Percentiles rank a stretch among this genome's conserved stretches.
These are phyloP conservation scores for Boletellus deceptivus DNA, from an alignment of 1,284 basidiomycete species.

Conservation along the genomic window DNA sequence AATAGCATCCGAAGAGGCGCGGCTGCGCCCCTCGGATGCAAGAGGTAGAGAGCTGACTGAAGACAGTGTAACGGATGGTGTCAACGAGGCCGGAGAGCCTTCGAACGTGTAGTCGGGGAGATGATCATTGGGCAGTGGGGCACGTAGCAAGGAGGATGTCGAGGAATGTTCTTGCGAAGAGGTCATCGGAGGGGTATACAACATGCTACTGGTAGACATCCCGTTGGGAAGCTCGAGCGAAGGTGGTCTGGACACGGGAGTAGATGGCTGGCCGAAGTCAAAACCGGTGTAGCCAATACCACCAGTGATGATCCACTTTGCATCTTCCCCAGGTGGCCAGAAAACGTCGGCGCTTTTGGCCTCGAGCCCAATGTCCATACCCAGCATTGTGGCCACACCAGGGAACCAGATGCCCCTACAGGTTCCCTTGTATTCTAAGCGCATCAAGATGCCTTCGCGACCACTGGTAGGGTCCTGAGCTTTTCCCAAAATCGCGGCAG, in stretches of 20 bases:
- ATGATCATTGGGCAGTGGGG: slow-evolving; percentile 61
- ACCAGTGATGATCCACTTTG: slow-evolving; percentile 61
- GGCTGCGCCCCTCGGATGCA: slow-evolving; percentile 36
- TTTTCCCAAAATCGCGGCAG: slow-evolving; percentile 55
- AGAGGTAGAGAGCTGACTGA: slow-evolving; percentile 55
- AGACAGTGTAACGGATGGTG: slow-evolving; percentile 51
- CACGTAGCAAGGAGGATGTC: slow-evolving; percentile 63
- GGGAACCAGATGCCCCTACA: slow-evolving; percentile 77
- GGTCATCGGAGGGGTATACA: slow-evolving; percentile 28
- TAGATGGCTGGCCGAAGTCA: slow-evolving; percentile 44
- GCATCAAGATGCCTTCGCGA: slow-evolving; percentile 64
- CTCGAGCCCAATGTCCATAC: slow-evolving; percentile 69
- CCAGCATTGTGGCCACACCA: slow-evolving; percentile 77
- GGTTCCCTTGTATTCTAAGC: slow-evolving; percentile 65
- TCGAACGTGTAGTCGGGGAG: slow-evolving; percentile 75
- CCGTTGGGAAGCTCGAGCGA: slow-evolving; percentile 46
- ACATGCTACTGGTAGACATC: slow-evolving; percentile 22
- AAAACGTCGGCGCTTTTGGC: slow-evolving; percentile 61
- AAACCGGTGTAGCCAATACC: slow-evolving; percentile 68
- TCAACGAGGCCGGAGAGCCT: slow-evolving; percentile 48
- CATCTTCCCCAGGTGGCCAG: slow-evolving; percentile 55
- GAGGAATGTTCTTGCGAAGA: slow-evolving; percentile 44
- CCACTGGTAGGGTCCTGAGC: slow-evolving; percentile 37
- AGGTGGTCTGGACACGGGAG: slow-evolving; percentile 40
- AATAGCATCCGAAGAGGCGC: slow-evolving; percentile 26